Base-by-base conservation (phyloP, 305 asterid genomes). In the Andrographis paniculata region DNA sequence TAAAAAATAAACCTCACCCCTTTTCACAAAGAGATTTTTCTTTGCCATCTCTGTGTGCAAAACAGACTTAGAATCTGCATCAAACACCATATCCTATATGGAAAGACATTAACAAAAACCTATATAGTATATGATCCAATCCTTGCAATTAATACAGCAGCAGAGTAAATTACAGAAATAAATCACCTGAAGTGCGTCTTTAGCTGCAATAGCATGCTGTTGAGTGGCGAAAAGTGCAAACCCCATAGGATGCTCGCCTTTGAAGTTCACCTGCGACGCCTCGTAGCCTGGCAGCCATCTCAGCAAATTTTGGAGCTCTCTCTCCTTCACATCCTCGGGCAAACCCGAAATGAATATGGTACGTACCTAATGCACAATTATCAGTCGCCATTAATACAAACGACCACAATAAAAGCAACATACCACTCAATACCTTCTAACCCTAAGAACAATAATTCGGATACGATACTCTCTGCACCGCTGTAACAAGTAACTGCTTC, bases 231-330 rank as follows among this genome's bases (percentile, higher is more conserved):
- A 82, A 5, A 82, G 78, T 14, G 88, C 93, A 49, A 78, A 82
- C 30, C 93, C 99, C 93, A 92, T 77, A 1, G 99, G 99, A 55
- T 75, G 84, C 63, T 87, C 96, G 17, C 94, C 95, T 69, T 92
- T 92, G 73, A 77, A 84, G 68, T 92, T 92, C 53, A 92, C 94
- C 73, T 92, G 99, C 13, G 97, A 92, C 1, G 99, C 97, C 79
- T 92, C 99, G 24, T 84, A 92, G n/a, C 99, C 99, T 7, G 95
- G 99, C 39, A 92, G 62, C 99, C 95, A 92, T 55, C 99, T 79
- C 62, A 92, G 68, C 59, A 87, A 63, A 64, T 92, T 92, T 78
- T 83, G 95, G 66, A 92, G 67, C 71, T 92, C 99, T 66, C 99
- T 77, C 81, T 92, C 99, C 61, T 79, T 92, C 53, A 92, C 99